phyloP scores from a whole-genome alignment of 1,284 basidiomycete species.

The Irpex rosettiformis region DNA sequence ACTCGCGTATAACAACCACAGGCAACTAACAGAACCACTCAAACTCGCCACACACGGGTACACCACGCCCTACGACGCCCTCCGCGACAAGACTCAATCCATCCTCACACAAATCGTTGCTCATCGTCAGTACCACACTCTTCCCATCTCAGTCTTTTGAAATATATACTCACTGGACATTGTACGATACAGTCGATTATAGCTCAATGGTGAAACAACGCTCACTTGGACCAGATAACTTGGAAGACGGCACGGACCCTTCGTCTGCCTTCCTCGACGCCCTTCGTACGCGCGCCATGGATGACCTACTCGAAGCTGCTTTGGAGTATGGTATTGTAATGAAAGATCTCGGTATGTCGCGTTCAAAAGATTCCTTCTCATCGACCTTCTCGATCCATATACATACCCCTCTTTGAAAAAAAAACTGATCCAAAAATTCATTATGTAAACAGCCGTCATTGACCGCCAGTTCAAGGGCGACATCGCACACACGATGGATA shows the following conservation, averaged over 20 bases:
- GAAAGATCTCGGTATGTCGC: conserved; percentile 63
- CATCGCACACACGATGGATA: conserved; percentile 80
- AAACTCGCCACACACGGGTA: conserved; percentile 79
- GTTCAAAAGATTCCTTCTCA: neutral
- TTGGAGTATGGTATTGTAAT: conserved; percentile 76
- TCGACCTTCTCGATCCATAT: too few species aligned
- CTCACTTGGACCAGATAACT: conserved; percentile 67
- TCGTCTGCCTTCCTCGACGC: conserved; percentile 78
- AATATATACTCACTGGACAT: conserved; percentile 19
- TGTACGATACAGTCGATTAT: conserved; percentile 40
- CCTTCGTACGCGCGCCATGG: conserved; percentile 76
- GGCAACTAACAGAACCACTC: conserved; percentile 71
- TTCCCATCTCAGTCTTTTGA: conserved; percentile 22
- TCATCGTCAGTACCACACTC: conserved; percentile 59
- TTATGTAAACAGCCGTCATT: conserved; percentile 76
- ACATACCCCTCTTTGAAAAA: too few species aligned
- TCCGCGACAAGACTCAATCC: conserved; percentile 78
- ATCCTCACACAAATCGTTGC: conserved; percentile 81
- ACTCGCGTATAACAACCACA: too few species aligned
- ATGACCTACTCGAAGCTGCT: conserved; percentile 75
- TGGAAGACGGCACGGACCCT: conserved; percentile 64
- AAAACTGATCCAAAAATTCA: too few species aligned
- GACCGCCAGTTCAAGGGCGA: conserved; percentile 81
- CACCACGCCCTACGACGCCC: conserved; percentile 76
- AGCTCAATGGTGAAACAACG: conserved; percentile 74